phyloP scores from a whole-genome alignment of 257 asterid genomes.

The Solanum virginianum region DNA sequence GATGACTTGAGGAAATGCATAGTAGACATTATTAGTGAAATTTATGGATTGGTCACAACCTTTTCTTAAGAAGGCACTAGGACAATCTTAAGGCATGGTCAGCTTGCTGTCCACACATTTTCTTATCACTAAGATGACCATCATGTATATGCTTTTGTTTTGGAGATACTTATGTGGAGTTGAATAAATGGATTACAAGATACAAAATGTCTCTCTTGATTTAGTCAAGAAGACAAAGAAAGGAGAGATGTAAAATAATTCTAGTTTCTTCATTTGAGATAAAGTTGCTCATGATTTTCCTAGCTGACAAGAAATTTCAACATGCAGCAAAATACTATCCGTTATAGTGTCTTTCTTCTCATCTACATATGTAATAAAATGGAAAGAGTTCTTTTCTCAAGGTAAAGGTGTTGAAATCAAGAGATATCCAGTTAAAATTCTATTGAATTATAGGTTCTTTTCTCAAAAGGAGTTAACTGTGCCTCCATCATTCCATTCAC shows the following conservation, averaged over 20 bases:
- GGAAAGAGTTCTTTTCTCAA: conserved; percentile 52
- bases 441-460: too few species aligned
- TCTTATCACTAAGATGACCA: neutral
- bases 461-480: conserved; percentile 33
- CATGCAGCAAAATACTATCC: conserved; percentile 82
- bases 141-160: neutral
- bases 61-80: neutral
- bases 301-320: conserved; percentile 6
- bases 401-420: too few species aligned
- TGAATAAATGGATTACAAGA: neutral
- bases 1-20: neutral
- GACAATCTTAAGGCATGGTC: neutral
- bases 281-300: conserved; percentile 1
- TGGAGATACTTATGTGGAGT: neutral
- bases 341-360: conserved; percentile 63
- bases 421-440: too few species aligned
- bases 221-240: neutral
- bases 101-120: neutral
- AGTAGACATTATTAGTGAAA: neutral
- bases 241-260: neutral
- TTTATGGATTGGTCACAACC: neutral
- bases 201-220: neutral
- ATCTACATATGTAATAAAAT: conserved; percentile 52
- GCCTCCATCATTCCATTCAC: conserved; percentile 65
- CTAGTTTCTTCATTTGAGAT: neutral